Base-by-base conservation (phyloP, 768 basidiomycete genomes). In the Trametes elegans region DNA sequence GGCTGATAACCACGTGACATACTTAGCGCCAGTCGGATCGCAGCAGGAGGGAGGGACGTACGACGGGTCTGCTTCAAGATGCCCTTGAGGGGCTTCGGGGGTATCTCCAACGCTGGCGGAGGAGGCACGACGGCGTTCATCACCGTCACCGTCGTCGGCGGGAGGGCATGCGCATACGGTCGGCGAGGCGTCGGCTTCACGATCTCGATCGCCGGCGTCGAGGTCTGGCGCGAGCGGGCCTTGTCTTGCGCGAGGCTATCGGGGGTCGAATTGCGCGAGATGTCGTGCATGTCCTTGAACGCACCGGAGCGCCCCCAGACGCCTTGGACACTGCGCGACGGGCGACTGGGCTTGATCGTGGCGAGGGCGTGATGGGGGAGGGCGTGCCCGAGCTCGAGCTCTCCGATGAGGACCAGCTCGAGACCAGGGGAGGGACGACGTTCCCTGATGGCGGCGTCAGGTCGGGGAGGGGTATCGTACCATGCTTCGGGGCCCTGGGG, bases 401-500 rank as follows among this genome's bases (percentile, higher is more conserved):
- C 18, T 44, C 57, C 21, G 60, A 62, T 7, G 50, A 57, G 31
- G 57, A 41, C 57, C 53, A 58, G n/a, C 53, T 52, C 29, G 47
- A 42, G 21, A 24, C 38, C 26, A 61, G 34, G 5, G 50, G 42
- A 41, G 54, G 56, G 45, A 46, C 38, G 2, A 29, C 28, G 14
- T 23, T 39, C 42, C n/a, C n/a, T n/a, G n/a, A n/a, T n/a, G n/a
- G 44, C 45, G 36, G 48, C 57, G 36, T 52, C 49, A 52, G 9
- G 16, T 51, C 53, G 7, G 60, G 60, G 10, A 62, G 57, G 31
- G 51, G 50, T 21, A 55, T 26, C 16, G 54, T 38, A 32, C 43
- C 44, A 35, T 52, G 47, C 57, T 56, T 58, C 10, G 60, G 60
- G 18, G 60, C 57, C 32, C 38, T 34, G n/a, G 60, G 60, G 23